A percentile compares a stretch with the other conserved stretches of the same genome.
Evolutionary conservation across 805 yeast genomes (phyloP).

Genomic region (Candida cerambycidarum): DNA sequence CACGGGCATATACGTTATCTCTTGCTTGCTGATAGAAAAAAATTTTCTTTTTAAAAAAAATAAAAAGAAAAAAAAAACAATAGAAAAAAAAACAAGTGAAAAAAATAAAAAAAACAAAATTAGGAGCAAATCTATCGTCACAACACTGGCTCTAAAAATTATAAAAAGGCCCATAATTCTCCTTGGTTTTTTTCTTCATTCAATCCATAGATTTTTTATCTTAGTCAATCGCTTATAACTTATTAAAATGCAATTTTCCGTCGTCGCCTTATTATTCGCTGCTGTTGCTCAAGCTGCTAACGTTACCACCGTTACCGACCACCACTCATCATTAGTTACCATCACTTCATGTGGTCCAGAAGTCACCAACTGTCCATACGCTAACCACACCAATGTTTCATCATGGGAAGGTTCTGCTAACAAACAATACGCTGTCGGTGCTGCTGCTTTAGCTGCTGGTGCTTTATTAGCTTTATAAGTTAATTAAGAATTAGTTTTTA

Average conservation of each 20-base stretch:
- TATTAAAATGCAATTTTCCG: slow-evolving; percentile 33
- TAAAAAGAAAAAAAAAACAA: neutral
- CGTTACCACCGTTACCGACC: slow-evolving; percentile 29
- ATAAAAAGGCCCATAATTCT: neutral
- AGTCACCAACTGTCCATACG: slow-evolving; percentile 51
- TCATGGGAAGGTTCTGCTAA: slow-evolving; percentile 40
- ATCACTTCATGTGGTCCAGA: slow-evolving; percentile 45
- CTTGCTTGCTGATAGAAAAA: slow-evolving; percentile 1
- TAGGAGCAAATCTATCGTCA: neutral
- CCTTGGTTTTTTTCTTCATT: slow-evolving; percentile 15
- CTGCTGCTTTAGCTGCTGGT: slow-evolving; percentile 49
- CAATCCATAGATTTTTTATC: slow-evolving; percentile 10
- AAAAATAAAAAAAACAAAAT: neutral
- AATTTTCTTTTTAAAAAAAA: neutral
- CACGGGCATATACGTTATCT: neutral
- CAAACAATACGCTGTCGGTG: slow-evolving; percentile 42
- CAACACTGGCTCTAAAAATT: slow-evolving; percentile 1
- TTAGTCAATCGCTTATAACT: slow-evolving; percentile 35
- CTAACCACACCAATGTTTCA: slow-evolving; percentile 28
- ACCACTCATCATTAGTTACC: slow-evolving; percentile 43
- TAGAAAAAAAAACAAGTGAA: neutral
- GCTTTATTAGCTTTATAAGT: slow-evolving; percentile 61
- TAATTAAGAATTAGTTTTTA: slow-evolving; percentile 4
- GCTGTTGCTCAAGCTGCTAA: slow-evolving; percentile 17
- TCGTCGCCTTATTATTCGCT: slow-evolving; percentile 19